Evolutionary conservation across 495 filamentous ascomycete genomes (phyloP).

Genomic region (Schizothecium vesticola): DNA sequence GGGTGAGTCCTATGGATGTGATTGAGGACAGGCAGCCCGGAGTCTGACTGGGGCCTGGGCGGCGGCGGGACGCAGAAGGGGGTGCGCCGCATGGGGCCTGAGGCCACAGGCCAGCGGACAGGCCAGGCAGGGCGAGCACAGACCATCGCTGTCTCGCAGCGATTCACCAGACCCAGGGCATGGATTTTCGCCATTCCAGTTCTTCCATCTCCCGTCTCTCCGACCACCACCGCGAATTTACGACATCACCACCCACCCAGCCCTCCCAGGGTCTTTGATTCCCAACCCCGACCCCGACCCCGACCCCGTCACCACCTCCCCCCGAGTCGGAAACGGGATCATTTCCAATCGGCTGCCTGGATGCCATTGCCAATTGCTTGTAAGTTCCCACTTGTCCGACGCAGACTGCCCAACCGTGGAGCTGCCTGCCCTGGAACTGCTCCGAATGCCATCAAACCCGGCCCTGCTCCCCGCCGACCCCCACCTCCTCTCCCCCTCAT

Average conservation of each 20-base stretch:
- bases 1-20: no score
- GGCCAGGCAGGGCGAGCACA: slow-evolving; percentile 15
- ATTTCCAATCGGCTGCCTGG: slow-evolving; percentile 25
- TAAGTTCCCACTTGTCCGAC: slow-evolving; percentile 28
- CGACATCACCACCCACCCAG: slow-evolving; percentile 31
- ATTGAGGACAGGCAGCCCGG: background rate
- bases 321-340: slow-evolving; percentile 1
- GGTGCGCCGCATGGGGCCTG: slow-evolving; percentile 2
- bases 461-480: slow-evolving; percentile 35
- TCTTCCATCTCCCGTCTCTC: slow-evolving; percentile 33
- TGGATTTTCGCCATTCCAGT: background rate
- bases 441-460: slow-evolving; percentile 37
- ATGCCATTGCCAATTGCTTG: slow-evolving; percentile 32
- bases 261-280: slow-evolving; percentile 25
- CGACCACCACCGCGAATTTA: slow-evolving; percentile 31
- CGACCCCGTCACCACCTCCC: slow-evolving; percentile 20
- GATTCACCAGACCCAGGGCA: slow-evolving; percentile 21
- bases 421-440: slow-evolving; percentile 28
- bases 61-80: no score
- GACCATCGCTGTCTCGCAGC: slow-evolving; percentile 21
- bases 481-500: slow-evolving; percentile 23
- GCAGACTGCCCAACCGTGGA: slow-evolving; percentile 16
- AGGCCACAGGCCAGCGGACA: background rate
- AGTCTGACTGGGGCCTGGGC: background rate
- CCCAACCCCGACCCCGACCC: slow-evolving; percentile 11